These are phyloP conservation scores for Agrocybe praecox DNA, from an alignment of 768 basidiomycete genomes.

Conservation along the genomic window DNA sequence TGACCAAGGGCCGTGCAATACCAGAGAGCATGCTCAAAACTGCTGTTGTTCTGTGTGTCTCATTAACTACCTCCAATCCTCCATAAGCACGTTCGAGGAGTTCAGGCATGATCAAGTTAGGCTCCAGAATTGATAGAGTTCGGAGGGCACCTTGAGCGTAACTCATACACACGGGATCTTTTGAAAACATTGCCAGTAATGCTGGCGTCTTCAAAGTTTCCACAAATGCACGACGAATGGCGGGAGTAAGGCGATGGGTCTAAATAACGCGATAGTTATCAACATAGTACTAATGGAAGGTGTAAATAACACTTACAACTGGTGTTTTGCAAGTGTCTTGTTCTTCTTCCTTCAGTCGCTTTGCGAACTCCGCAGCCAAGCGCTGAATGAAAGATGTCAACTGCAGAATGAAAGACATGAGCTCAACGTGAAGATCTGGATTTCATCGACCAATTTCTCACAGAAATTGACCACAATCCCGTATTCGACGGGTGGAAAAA, in stretches of 20 bases:
- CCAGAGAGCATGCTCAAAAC: constrained; percentile 84
- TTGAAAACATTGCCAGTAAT: constrained; percentile 89
- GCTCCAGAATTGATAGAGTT: constrained; percentile 78
- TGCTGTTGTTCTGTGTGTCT: constrained; percentile 93
- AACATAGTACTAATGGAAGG: neutral
- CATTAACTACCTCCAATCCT: constrained; percentile 91
- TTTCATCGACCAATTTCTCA: constrained; percentile 27
- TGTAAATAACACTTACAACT: constrained; percentile 42
- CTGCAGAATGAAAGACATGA: constrained; percentile 31
- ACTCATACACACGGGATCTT: constrained; percentile 79
- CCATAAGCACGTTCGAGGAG: constrained; percentile 89
- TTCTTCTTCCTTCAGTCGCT: constrained; percentile 81
- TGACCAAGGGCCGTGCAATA: constrained; percentile 74
- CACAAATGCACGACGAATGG: constrained; percentile 84
- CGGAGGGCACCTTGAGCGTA: constrained; percentile 82
- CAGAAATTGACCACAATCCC: constrained; percentile 76
- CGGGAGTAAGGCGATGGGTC: constrained; percentile 77
- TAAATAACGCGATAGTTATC: constrained; percentile 22
- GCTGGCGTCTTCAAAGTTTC: constrained; percentile 81
- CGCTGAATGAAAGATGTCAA: constrained; percentile 74
- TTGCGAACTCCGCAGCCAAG: constrained; percentile 74
- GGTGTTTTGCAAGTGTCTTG: constrained; percentile 79
- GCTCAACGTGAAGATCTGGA: neutral
- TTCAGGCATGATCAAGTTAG: constrained; percentile 85
- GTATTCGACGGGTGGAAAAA: constrained; percentile 97